phyloP scores from a whole-genome alignment of 495 filamentous ascomycete species.

The Hypoxylon fuscum region DNA sequence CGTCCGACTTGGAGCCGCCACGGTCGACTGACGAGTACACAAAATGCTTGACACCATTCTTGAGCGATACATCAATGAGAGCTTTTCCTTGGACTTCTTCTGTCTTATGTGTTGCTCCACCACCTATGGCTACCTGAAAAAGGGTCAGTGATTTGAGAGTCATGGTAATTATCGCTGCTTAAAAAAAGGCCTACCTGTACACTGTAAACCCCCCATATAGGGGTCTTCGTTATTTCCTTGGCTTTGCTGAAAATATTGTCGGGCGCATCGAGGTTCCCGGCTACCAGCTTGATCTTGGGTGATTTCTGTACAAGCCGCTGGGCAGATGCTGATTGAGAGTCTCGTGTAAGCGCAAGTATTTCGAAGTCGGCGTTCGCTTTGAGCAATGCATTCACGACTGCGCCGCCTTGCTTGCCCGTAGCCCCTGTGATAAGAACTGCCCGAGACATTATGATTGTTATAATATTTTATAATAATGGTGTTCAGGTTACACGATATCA shows the following conservation, averaged over 20 bases:
- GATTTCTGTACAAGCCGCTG: constrained; percentile 57
- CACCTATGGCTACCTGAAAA: constrained; percentile 40
- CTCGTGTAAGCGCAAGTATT: constrained; percentile 71
- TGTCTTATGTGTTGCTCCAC: constrained; percentile 42
- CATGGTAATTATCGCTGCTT: constrained; percentile 19
- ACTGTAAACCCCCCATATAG: constrained; percentile 61
- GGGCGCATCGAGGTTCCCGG: constrained; percentile 61
- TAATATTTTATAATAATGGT: neutral
- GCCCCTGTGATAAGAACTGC: constrained; percentile 68
- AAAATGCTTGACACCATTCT: constrained; percentile 64
- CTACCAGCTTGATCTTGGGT: constrained; percentile 60
- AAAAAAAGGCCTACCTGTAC: constrained; percentile 53
- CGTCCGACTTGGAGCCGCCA: constrained; percentile 59
- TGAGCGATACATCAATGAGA: constrained; percentile 63
- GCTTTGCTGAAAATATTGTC: constrained; percentile 59
- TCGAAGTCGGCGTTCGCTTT: constrained; percentile 54
- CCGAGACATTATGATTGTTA: constrained; percentile 32
- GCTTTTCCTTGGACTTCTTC: constrained; percentile 67
- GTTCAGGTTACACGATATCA: neutral
- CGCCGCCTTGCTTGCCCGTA: constrained; percentile 74
- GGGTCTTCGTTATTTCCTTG: constrained; percentile 43
- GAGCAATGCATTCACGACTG: constrained; percentile 64
- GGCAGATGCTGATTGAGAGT: constrained; percentile 58
- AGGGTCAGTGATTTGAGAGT: constrained; percentile 30
- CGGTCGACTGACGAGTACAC: constrained; percentile 72